phyloP scores from a whole-genome alignment of 495 filamentous ascomycete genomes.

The Daldinia loculata region DNA sequence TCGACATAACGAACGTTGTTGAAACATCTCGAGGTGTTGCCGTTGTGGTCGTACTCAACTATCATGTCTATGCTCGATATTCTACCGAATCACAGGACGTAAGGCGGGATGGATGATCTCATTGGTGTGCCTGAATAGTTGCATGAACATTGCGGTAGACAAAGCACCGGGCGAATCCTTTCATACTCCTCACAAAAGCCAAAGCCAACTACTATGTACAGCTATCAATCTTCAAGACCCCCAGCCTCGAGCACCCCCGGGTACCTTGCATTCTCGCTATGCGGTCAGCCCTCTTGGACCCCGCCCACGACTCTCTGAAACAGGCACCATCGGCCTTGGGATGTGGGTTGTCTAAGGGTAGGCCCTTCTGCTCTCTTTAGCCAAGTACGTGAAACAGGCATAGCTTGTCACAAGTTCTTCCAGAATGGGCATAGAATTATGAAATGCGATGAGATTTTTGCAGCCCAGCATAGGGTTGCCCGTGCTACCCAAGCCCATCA shows the following conservation, averaged over 20 bases:
- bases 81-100: constrained; percentile 27
- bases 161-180: constrained; percentile 33
- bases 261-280: constrained; percentile 32
- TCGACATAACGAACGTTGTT: constrained; percentile 31
- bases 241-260: constrained; percentile 4
- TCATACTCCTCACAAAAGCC: constrained; percentile 11
- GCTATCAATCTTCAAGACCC: background rate
- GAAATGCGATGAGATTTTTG: constrained; percentile 27
- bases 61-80: constrained; percentile 17
- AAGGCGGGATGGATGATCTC: constrained; percentile 15
- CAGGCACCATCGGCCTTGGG: constrained; percentile 30
- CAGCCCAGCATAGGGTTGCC: constrained; percentile 5
- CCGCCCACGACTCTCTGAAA: constrained; percentile 33
- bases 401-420: constrained; percentile 43
- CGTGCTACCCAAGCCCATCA: constrained; percentile 25
- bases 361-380: constrained; percentile 30
- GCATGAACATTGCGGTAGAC: constrained; percentile 36
- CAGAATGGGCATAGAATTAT: constrained; percentile 41
- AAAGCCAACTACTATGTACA: constrained; percentile 11
- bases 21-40: constrained; percentile 31
- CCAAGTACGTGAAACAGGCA: constrained; percentile 39
- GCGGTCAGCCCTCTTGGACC: constrained; percentile 30
- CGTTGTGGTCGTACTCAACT: constrained; percentile 20
- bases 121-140: constrained; percentile 41
- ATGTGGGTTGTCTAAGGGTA: constrained; percentile 24